These are phyloP conservation scores for Firmiana major DNA, from an alignment of 345 rosid species.

Conservation along the genomic window DNA sequence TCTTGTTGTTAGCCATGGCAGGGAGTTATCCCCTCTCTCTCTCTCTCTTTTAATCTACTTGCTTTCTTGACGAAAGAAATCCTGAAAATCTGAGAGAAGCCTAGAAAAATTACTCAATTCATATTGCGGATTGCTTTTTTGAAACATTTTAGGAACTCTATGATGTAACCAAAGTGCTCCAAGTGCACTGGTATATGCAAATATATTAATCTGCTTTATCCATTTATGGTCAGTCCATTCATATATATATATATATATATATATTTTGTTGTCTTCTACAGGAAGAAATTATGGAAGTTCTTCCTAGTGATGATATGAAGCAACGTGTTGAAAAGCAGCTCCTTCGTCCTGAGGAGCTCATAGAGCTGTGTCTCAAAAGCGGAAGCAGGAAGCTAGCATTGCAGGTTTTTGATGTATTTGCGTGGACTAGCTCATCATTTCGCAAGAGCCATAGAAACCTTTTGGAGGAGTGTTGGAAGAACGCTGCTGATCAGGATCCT, in stretches of 20 bases:
- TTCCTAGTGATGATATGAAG: slow-evolving; percentile 35
- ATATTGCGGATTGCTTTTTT: too few species aligned
- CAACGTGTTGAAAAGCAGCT: slow-evolving; percentile 37
- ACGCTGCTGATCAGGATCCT: slow-evolving; percentile 69
- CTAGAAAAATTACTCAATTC: too few species aligned
- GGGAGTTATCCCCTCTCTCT: not conserved
- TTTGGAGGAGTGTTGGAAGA: slow-evolving; percentile 87
- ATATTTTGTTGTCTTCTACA: slow-evolving; percentile 25
- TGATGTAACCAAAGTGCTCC: not conserved
- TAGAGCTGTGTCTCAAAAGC: slow-evolving; percentile 57
- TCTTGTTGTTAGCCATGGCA: not conserved
- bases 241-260: too few species aligned
- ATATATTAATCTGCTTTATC: not conserved
- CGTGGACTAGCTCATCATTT: slow-evolving; percentile 82
- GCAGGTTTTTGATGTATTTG: slow-evolving; percentile 78
- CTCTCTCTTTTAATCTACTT: too few species aligned
- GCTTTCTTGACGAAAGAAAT: too few species aligned
- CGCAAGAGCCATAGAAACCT: slow-evolving; percentile 64
- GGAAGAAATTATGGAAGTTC: slow-evolving; percentile 61
- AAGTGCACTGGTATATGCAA: not conserved
- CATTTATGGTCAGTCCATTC: not conserved
- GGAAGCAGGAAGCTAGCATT: slow-evolving; percentile 47
- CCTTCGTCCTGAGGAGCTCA: slow-evolving; percentile 68
- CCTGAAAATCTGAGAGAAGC: too few species aligned
- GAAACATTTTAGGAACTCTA: not conserved